Conservation (phyloP, 2,329 filamentous ascomycete species). For the Polychaeton citri region DNA sequence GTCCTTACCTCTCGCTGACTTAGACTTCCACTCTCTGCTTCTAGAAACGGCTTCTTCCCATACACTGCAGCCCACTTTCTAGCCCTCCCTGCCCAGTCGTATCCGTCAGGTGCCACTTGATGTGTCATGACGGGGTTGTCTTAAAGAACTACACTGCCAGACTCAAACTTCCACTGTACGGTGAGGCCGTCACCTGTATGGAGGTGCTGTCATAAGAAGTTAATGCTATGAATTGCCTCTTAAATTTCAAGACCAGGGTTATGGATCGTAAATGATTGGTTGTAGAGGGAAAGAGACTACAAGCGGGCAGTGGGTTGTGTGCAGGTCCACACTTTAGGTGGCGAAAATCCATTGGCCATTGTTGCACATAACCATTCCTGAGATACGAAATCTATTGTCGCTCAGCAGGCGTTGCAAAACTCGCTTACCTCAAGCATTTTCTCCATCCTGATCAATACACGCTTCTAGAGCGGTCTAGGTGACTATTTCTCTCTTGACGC, state of each 20-base stretch:
- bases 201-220: slow-evolving; percentile 10
- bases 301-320: slow-evolving; percentile 13
- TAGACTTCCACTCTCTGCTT: slow-evolving; percentile 2
- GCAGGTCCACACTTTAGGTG: slow-evolving; percentile 10
- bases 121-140: slow-evolving; percentile 12
- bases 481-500: no score
- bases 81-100: slow-evolving; percentile 9
- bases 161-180: slow-evolving; percentile 1
- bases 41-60: slow-evolving; percentile 3
- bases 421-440: background rate
- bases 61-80: slow-evolving; percentile 11
- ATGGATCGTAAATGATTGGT: slow-evolving; percentile 10
- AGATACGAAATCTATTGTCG: no score
- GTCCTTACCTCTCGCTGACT: slow-evolving; percentile 1
- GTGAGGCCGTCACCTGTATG: slow-evolving; percentile 2
- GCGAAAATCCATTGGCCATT: no score
- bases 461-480: no score
- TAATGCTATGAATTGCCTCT: slow-evolving; percentile 9
- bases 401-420: no score
- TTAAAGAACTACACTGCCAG: slow-evolving; percentile 10
- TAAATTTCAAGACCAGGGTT: slow-evolving; percentile 11
- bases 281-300: slow-evolving; percentile 13
- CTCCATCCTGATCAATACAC: no score
- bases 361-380: no score
- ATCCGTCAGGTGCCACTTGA: slow-evolving; percentile 11